Evolutionary conservation across 225 moss, liverwort and hornwort genomes (phyloP), one percentile per base, ranked within the genome.

Genomic region (Pleurozium schreberi): DNA sequence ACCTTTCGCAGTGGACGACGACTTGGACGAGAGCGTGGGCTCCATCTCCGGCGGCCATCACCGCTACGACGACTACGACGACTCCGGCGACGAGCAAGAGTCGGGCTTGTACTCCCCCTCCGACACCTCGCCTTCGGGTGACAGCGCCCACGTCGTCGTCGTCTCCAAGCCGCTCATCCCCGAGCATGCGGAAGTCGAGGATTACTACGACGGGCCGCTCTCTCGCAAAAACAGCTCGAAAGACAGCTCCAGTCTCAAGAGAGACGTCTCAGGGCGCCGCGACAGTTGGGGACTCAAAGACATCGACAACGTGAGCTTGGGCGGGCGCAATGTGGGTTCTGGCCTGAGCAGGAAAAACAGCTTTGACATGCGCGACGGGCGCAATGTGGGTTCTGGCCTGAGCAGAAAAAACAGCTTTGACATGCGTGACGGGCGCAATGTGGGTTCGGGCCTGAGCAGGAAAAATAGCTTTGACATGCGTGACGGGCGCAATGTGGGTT

Each of bases 11-110:
- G 84, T 87, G n/a, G 94, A 92, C 60, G 95, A 95, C 11, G 97
- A 98, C 78, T 90, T 95, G 86, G 98, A 98, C 53, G 98, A 98
- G 92, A 98, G 98, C 87, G 97, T 98, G 45, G 98, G 98, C 26
- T 98, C 98, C 14, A 97, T 98, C 49, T 97, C 97, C 20, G 98
- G 95, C n/a, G 91, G 89, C 63, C 47, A 89, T 69, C 80, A 80
- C 53, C 85, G 89, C 62, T 91, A 95, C 33, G 94, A 96, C 38
- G 95, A 94, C 40, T 95, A 93, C 81, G 97, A 96, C 52, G 98
- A 96, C 40, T 94, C 97, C 20, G 96, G 93, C 65, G 95, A 94
- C 69, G 96, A 95, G 84, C 95, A 92, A 49, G 93, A 94, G 52
- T 98, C 98, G 6, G 95, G 90, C 23, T 86, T 90, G 14, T 95